Evolutionary conservation across 2,329 filamentous ascomycete species (phyloP).

Genomic region (Hansfordia pulvinata): DNA sequence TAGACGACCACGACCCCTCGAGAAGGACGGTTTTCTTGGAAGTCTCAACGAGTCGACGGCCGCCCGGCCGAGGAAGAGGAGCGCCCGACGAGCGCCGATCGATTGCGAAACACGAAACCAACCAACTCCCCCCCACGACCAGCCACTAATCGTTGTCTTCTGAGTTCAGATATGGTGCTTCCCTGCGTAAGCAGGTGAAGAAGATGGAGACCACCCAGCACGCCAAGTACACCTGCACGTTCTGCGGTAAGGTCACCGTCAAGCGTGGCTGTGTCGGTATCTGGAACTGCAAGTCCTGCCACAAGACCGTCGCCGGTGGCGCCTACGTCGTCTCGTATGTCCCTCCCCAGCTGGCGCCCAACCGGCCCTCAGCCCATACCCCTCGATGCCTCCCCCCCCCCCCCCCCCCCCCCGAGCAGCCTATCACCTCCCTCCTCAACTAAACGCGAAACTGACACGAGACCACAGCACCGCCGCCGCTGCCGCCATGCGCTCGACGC

Average conservation of each 20-base stretch:
- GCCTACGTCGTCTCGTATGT: constrained; percentile 96
- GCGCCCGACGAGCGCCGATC: too few species aligned
- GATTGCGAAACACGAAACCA: too few species aligned
- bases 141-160: constrained; percentile 7
- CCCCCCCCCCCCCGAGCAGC: neutral
- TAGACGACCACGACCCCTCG: too few species aligned
- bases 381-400: neutral
- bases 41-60: too few species aligned
- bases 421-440: neutral
- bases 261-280: constrained; percentile 86
- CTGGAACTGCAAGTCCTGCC: constrained; percentile 94
- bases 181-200: constrained; percentile 98
- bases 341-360: constrained; percentile 2
- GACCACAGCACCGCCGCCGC: constrained; percentile 69
- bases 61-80: too few species aligned
- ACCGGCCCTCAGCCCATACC: neutral
- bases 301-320: constrained; percentile 86
- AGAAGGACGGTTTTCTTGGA: too few species aligned
- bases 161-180: constrained; percentile 77
- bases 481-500: constrained; percentile 87
- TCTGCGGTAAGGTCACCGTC: constrained; percentile 95
- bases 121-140: too few species aligned
- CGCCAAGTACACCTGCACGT: constrained; percentile 93
- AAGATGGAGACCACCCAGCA: constrained; percentile 99
- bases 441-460: constrained; percentile 6